phyloP scores from a whole-genome alignment of 176 grass and related monocot genomes.

The Triticum timopheevii region DNA sequence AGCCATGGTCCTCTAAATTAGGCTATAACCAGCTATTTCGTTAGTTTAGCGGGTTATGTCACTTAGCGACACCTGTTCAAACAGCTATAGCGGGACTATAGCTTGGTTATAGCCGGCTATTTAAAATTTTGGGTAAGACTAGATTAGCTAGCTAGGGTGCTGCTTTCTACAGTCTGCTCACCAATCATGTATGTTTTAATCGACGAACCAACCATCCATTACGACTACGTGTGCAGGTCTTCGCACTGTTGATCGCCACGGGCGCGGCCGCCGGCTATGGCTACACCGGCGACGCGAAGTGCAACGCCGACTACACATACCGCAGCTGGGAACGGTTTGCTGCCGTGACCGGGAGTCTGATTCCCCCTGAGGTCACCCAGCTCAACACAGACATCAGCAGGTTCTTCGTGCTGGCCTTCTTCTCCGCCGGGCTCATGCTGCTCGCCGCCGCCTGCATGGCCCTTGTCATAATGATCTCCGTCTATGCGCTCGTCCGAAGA shows the following conservation, averaged over 20 bases:
- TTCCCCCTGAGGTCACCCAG: neutral
- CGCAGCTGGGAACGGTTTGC: neutral
- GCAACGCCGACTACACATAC: neutral
- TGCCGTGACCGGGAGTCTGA: too few relatives aligned
- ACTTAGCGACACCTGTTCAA: too few relatives aligned
- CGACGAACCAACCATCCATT: neutral
- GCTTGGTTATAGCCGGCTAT: too few relatives aligned
- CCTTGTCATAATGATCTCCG: neutral
- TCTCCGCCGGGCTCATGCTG: neutral
- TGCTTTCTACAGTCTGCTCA: too few relatives aligned
- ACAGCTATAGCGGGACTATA: too few relatives aligned
- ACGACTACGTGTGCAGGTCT: neutral
- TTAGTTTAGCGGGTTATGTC: too few relatives aligned
- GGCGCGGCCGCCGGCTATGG: neutral
- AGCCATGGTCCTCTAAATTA: too few relatives aligned
- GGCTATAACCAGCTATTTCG: too few relatives aligned
- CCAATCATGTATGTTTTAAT: neutral
- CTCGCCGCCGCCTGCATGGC: neutral
- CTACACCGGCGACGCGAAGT: neutral
- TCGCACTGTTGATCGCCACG: neutral
- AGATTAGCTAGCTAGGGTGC: too few relatives aligned
- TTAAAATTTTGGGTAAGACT: neutral
- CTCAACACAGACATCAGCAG: neutral
- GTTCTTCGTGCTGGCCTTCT: neutral
- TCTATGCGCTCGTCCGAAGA: slow-evolving; percentile 3